Conservation (phyloP, 352 stramenopile species). For the Pythium rishiriense region DNA sequence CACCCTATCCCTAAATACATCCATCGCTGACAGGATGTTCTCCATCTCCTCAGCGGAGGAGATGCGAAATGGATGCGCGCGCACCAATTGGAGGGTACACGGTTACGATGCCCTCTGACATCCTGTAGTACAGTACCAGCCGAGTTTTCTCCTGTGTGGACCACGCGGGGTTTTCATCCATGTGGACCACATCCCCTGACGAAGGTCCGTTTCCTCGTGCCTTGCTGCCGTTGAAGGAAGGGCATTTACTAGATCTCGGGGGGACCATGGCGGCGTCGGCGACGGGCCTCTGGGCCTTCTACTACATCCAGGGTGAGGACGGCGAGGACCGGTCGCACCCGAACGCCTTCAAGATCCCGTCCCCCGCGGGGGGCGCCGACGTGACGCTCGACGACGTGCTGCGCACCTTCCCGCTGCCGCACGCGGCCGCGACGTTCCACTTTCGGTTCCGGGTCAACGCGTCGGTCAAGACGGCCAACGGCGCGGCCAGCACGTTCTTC, state of each 20-base stretch:
- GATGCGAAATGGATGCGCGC: background rate
- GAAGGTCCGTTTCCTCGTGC: constrained; percentile 7
- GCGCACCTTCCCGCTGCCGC: constrained; percentile 58
- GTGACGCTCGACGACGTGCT: constrained; percentile 76
- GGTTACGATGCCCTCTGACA: constrained; percentile 1
- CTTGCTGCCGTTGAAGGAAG: background rate
- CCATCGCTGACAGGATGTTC: no score
- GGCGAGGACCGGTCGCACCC: constrained; percentile 81
- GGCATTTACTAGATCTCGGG: no score
- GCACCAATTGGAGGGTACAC: background rate
- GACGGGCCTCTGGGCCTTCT: constrained; percentile 81
- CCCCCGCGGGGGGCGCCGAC: constrained; percentile 33
- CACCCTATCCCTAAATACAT: background rate
- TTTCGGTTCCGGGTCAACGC: constrained; percentile 85
- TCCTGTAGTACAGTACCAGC: background rate
- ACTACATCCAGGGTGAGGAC: constrained; percentile 88
- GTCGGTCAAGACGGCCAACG: constrained; percentile 33
- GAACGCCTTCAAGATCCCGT: constrained; percentile 73
- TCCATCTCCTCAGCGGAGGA: no score
- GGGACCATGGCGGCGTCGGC: constrained; percentile 28
- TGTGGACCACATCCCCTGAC: constrained; percentile 3
- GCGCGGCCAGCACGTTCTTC: constrained; percentile 63
- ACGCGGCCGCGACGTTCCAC: constrained; percentile 53
- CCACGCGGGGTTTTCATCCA: background rate
- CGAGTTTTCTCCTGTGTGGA: background rate